Evolutionary conservation across 1,284 basidiomycete genomes (phyloP), one percentile per base, ranked within the genome.

Genomic region (Ceratobasidium sp.): DNA sequence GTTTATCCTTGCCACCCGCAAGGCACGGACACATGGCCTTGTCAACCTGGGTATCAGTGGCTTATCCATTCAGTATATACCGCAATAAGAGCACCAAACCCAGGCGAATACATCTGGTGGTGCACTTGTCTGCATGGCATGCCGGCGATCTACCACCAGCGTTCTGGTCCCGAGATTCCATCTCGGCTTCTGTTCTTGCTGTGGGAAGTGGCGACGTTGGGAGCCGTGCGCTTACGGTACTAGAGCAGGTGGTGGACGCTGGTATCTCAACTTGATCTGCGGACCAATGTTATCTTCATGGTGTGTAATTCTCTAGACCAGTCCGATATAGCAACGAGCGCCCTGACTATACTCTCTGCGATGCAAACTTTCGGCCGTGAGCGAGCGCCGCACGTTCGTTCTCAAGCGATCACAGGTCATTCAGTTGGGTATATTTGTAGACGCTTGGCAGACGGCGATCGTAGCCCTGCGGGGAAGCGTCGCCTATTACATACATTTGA

Each of bases 401-500:
- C 58, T 24, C 58, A 61, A 27, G 13, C 11, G 14, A 19, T 19
- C n/a, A 27, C 37, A 61, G 14, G n/a, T n/a, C 58, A 61, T 61
- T 61, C 58, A 61, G 58, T 61, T n/a, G 58, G 58, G 37, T 8
- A 41, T 27, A 24, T 61, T 31, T 34, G 8, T 41, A 8, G 58
- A 27, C 39, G 58, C 4, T 43, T 61, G 37, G 43, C 58, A 24
- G 41, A 61, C 58, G 31, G 22, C 24, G 49, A 59, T 71, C 58
- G 24, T 48, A 58, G 27, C 24, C 31, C 43, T n/a, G 22, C 22
- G 37, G 37, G 43, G 31, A 24, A 51, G 46, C 48, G 48, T 27
- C 11, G 39, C 5, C 22, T 69, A 59, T 73, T 62, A 73, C 58
- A 62, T 73, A 73, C 43, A 73, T 31, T 37, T 62, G 69, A 73